Evolutionary conservation across 1,139 yeast genomes (phyloP).

Genomic region (Meyerozyma smithsonii): DNA sequence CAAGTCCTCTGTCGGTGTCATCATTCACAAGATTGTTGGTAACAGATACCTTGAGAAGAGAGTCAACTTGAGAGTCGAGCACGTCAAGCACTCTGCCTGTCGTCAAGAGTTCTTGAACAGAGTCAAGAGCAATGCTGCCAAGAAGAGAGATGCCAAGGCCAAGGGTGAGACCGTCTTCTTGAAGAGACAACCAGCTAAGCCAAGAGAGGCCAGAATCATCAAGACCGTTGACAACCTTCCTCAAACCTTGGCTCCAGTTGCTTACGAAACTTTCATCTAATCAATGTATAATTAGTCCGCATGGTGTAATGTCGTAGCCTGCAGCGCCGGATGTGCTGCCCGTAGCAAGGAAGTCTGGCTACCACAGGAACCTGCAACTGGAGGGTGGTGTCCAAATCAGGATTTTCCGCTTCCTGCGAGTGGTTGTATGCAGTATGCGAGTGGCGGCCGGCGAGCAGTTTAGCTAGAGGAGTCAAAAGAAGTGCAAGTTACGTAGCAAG

Average conservation of each 20-base stretch:
- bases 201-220: conserved; percentile 6
- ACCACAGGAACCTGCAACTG: no score
- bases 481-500: no score
- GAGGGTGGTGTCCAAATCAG: no score
- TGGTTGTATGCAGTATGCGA: background rate
- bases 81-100: conserved; percentile 10
- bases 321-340: no score
- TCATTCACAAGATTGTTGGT: conserved; percentile 9
- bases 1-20: conserved; percentile 9
- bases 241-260: conserved; percentile 9
- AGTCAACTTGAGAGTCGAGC: conserved; percentile 9
- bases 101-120: conserved; percentile 9
- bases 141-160: conserved; percentile 8
- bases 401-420: no score
- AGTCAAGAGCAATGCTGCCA: conserved; percentile 8
- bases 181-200: conserved; percentile 9
- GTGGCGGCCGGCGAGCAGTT: no score
- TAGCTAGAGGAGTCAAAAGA: no score
- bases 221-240: conserved; percentile 7
- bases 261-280: conserved; percentile 9
- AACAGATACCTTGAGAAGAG: conserved; percentile 9
- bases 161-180: conserved; percentile 7
- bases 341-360: no score
- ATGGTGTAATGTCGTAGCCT: no score
- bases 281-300: conserved; percentile 3